Evolutionary conservation across 495 filamentous ascomycete species (phyloP), one percentile per base, ranked within the genome.

Genomic region (Penicillium bovifimosum): DNA sequence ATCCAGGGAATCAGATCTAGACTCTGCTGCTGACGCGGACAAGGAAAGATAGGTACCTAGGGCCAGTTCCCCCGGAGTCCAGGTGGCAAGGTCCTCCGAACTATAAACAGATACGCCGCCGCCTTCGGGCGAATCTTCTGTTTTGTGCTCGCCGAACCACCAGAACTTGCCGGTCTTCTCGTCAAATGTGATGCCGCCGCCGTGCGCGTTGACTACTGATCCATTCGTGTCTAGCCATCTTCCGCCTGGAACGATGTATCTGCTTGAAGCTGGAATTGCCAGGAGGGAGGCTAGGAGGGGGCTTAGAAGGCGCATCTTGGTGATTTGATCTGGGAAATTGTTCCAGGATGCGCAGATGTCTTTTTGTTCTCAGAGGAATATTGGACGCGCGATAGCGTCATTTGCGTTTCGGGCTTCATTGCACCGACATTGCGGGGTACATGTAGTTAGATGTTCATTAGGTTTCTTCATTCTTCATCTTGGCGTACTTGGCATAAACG

Each of bases 141-240:
- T 65, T 44, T 65, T 65, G 34, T 65, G 52, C 38, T 65, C 62
- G 40, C 62, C 62, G 28, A 62, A 65, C 53, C 56, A 61, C 59
- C 62, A 65, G 40, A 65, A 65, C n/a, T 51, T 50, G n/a, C 51
- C 56, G 0, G 59, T 53, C 2, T 55, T 50, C 16, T 53, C 39
- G 34, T 65, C 62, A 20, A 65, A 65, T 6, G 55, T 56, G 13
- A 65, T 47, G 1, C 53, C 52, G 0, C 53, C 59, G 1, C 59
- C 62, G 31, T 65, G 62, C 1, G 62, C 62, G 33, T 60, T 65
- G 9, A 65, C 53, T 33, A 61, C 16, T 1, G 56, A 52, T 2
- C 62, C 62, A 16, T 59, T 45, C 9, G 62, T 65, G 29, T 65
- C 62, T 9, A 33, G 56, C 62, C 62, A 65, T 46, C 62, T 52